A percentile compares a stretch with the other conserved stretches of the same genome.
These are phyloP conservation scores for Trematosphaeria pertusa DNA, from an alignment of 2,329 filamentous ascomycete genomes.

Conservation along the genomic window DNA sequence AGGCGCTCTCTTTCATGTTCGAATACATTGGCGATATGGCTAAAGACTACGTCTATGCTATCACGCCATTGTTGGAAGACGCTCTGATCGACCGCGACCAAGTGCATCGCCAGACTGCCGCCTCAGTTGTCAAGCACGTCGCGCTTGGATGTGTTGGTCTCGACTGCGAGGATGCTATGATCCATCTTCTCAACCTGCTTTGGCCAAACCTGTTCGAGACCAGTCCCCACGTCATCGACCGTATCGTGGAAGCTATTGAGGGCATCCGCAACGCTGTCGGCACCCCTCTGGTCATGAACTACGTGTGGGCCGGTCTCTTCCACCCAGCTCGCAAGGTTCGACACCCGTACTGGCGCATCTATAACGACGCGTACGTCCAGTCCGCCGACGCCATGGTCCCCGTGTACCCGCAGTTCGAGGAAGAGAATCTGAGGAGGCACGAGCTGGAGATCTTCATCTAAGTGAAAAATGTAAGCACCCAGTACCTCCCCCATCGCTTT, in stretches of 20 bases:
- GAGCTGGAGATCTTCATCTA: slow-evolving; percentile 86
- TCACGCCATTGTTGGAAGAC: slow-evolving; percentile 93
- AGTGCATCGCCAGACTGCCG: slow-evolving; percentile 95
- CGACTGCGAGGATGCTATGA: slow-evolving; percentile 97
- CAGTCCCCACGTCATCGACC: slow-evolving; percentile 96
- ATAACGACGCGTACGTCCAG: slow-evolving; percentile 97
- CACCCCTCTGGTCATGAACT: slow-evolving; percentile 93
- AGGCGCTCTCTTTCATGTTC: slow-evolving; percentile 95
- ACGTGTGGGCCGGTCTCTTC: slow-evolving; percentile 97
- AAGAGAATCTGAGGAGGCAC: slow-evolving; percentile 77
- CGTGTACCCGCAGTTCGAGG: slow-evolving; percentile 88
- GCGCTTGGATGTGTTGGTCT: slow-evolving; percentile 96
- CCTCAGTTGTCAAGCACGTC: slow-evolving; percentile 96
- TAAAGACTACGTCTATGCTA: slow-evolving; percentile 98
- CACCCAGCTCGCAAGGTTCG: slow-evolving; percentile 95
- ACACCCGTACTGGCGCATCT: slow-evolving; percentile 93
- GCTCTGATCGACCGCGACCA: slow-evolving; percentile 97
- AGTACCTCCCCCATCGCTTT: not conserved
- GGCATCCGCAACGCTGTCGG: slow-evolving; percentile 93
- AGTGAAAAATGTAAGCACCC: slow-evolving; percentile 21
- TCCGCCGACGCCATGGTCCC: slow-evolving; percentile 94
- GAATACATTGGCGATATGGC: slow-evolving; percentile 99
- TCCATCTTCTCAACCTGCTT: slow-evolving; percentile 93
- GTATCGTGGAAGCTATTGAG: slow-evolving; percentile 96
- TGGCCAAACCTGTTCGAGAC: slow-evolving; percentile 99